Evolutionary conservation across 768 basidiomycete genomes (phyloP).

Genomic region (Plicaturopsis crispa): DNA sequence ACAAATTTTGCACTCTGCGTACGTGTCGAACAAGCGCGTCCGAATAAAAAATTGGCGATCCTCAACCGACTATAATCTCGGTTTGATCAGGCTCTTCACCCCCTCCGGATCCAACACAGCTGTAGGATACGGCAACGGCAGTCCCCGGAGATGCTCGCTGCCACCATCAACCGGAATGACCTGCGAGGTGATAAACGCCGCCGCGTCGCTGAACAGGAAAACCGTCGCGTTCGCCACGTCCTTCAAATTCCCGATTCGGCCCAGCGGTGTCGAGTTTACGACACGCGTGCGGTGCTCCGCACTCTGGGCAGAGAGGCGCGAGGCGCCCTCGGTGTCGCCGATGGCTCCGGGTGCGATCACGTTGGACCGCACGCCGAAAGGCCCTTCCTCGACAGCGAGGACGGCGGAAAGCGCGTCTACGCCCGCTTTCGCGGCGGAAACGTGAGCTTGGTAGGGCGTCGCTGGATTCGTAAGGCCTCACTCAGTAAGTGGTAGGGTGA

Average conservation of each 20-base stretch:
- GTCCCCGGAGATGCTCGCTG: constrained; percentile 40
- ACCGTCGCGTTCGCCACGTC: constrained; percentile 69
- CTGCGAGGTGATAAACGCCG: constrained; percentile 70
- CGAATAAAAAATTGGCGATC: too few species aligned
- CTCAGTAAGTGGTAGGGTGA: too few species aligned
- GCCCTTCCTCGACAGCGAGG: constrained; percentile 90
- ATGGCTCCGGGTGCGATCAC: constrained; percentile 84
- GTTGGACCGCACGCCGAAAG: constrained; percentile 88
- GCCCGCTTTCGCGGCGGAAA: constrained; percentile 91
- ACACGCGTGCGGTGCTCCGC: neutral
- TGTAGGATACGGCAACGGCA: constrained; percentile 53
- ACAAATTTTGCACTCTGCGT: too few species aligned
- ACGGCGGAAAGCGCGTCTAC: constrained; percentile 85
- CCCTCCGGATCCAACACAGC: constrained; percentile 53
- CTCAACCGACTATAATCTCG: constrained; percentile 27
- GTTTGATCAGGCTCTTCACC: constrained; percentile 42
- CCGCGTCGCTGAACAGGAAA: constrained; percentile 80
- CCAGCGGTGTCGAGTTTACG: constrained; percentile 24
- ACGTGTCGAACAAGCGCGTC: too few species aligned
- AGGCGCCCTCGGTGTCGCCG: constrained; percentile 64
- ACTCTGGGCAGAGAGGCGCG: constrained; percentile 36
- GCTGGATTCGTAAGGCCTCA: constrained; percentile 33
- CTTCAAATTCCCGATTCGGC: constrained; percentile 47
- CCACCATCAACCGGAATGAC: constrained; percentile 69
- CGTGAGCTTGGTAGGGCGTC: constrained; percentile 85